A percentile compares a stretch with the other conserved stretches of the same genome.
phyloP scores from a whole-genome alignment of 192 early-diverging fungal genomes.

The Rhizophagus sp. region DNA sequence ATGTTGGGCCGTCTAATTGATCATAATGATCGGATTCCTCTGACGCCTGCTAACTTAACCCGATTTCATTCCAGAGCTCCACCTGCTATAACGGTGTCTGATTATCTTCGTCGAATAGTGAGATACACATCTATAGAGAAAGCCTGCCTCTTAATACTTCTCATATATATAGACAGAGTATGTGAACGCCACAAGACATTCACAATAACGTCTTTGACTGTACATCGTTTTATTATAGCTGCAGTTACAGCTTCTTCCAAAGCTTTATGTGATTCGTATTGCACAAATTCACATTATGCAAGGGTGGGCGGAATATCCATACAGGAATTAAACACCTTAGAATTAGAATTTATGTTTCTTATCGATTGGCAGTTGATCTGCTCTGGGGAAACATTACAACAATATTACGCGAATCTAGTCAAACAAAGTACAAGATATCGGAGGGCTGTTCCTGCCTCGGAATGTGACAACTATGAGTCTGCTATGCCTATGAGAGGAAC shows the following conservation, averaged over 20 bases:
- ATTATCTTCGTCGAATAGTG: conserved; percentile 89
- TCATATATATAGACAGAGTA: conserved; percentile 94
- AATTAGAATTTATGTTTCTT: conserved; percentile 84
- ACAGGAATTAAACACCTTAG: conserved; percentile 92
- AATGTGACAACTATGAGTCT: neutral
- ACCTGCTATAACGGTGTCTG: conserved; percentile 81
- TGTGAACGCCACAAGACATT: conserved; percentile 75
- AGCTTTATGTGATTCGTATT: conserved; percentile 89
- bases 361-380: conserved; percentile 90
- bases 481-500: neutral
- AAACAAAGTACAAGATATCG: conserved; percentile 50
- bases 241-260: conserved; percentile 86
- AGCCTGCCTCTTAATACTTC: conserved; percentile 80
- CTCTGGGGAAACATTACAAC: conserved; percentile 77
- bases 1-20: conserved; percentile 59
- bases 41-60: conserved; percentile 69
- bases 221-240: conserved; percentile 92
- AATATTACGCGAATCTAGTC: conserved; percentile 92
- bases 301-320: conserved; percentile 93
- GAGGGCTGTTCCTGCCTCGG: neutral
- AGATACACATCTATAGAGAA: conserved; percentile 91
- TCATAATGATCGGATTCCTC: conserved; percentile 62
- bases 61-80: conserved; percentile 94
- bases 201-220: conserved; percentile 91
- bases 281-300: conserved; percentile 94